A percentile compares a stretch with the other conserved stretches of the same genome.
phyloP scores from a whole-genome alignment of 2,329 filamentous ascomycete species.

The Ploettnerulaceae sp. region DNA sequence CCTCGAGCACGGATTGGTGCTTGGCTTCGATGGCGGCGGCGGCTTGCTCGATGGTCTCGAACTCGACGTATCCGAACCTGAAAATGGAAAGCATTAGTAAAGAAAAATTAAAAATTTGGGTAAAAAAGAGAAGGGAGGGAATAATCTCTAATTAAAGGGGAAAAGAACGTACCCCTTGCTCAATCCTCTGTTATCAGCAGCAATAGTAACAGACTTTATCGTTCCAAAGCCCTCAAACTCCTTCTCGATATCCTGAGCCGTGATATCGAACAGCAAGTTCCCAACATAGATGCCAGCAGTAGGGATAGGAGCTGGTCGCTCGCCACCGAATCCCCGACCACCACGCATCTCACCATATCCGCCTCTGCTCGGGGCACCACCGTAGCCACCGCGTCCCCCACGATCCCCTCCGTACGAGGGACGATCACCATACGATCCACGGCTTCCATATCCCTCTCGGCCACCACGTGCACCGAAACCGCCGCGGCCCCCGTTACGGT shows the following conservation, averaged over 20 bases:
- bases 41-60: slow-evolving; percentile 48
- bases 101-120: too few species aligned
- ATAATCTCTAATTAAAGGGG: background rate
- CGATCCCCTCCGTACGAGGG: slow-evolving; percentile 3
- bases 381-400: slow-evolving; percentile 2
- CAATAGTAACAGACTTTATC: slow-evolving; percentile 48
- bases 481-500: too few species aligned
- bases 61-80: slow-evolving; percentile 65
- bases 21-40: slow-evolving; percentile 50
- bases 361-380: background rate
- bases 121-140: too few species aligned
- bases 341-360: background rate
- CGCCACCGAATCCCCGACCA: background rate
- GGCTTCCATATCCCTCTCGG: slow-evolving; percentile 6
- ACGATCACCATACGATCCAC: background rate
- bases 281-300: slow-evolving; percentile 52
- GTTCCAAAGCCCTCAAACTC: slow-evolving; percentile 55
- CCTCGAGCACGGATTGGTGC: slow-evolving; percentile 57
- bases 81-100: too few species aligned
- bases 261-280: slow-evolving; percentile 67
- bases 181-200: slow-evolving; percentile 56
- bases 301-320: background rate
- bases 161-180: slow-evolving; percentile 58
- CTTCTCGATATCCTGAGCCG: slow-evolving; percentile 51
- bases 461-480: too few species aligned